Base-by-base conservation (phyloP, 257 asterid genomes). In the Solanum arcanum region DNA sequence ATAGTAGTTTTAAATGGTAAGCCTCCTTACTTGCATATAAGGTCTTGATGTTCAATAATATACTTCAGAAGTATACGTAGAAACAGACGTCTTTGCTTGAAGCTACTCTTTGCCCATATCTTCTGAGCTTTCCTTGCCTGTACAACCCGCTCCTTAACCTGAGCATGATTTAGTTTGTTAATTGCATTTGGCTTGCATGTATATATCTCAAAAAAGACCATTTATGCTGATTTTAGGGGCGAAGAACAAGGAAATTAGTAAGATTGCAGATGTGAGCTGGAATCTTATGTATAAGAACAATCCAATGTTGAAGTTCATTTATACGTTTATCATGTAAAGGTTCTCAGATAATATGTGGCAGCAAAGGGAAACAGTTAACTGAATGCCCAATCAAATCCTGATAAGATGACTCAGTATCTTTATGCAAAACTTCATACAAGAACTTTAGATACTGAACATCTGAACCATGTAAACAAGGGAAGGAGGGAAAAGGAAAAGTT, bases 51-150 rank as follows among this genome's bases (percentile, higher is more conserved):
- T 77, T 97, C 99, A 83, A 97, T 91, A 73, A 97, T 97, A 89
- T 95, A 97, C 92, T 97, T 97, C 91, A 97, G 92, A 90, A 97
- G 99, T 89, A 97, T 97, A 92, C 98, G 92, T 70, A 97, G 92
- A 92, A 97, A 96, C 88, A 92, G 97, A 78, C 99, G 97, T 88
- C 99, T 94, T 92, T 95, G 98, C 96, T 95, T 97, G 94, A 97
- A 97, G 93, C 95, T 95, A 91, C 97, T 97, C 88, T 91, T 93
- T 86, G 96, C 98, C 99, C 99, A 97, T 84, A 90, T 92, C 91
- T 90, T 92, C 90, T 97, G 99, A 87, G 99, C 97, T 90, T 93
- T 97, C 93, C 95, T 94, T 56, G 98, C 98, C 66, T 94, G 99
- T 83, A 92, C 92, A 27, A 97, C 98, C 87, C 98, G 95, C 87